Evolutionary conservation across 768 basidiomycete species (phyloP).

Genomic region (Phylloporus rhodoxanthus): DNA sequence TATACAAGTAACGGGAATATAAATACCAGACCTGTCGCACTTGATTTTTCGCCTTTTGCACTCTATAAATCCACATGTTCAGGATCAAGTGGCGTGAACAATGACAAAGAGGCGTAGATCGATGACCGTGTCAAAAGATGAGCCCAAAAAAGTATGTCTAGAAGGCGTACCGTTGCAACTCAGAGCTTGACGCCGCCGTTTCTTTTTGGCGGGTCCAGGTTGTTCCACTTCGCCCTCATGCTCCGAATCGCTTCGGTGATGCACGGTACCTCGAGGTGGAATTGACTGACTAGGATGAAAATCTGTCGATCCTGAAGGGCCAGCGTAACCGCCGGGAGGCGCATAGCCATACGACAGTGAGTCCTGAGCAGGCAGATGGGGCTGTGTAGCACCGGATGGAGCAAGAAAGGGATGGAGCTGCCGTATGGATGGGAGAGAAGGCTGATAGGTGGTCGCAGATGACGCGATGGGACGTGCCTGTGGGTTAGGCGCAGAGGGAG

Average conservation of each 20-base stretch:
- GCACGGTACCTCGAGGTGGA: slow-evolving; percentile 18
- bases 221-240: slow-evolving; percentile 46
- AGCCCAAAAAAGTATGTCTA: slow-evolving; percentile 13
- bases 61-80: slow-evolving; percentile 39
- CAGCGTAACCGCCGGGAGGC: slow-evolving; percentile 16
- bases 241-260: slow-evolving; percentile 48
- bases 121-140: slow-evolving; percentile 13
- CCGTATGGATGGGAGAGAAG: slow-evolving; percentile 57
- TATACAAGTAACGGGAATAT: slow-evolving; percentile 6
- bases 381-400: slow-evolving; percentile 36
- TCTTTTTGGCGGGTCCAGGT: slow-evolving; percentile 71
- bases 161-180: slow-evolving; percentile 71
- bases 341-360: slow-evolving; percentile 26
- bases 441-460: slow-evolving; percentile 21
- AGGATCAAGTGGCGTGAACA: slow-evolving; percentile 1
- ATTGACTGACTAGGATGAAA: slow-evolving; percentile 19
- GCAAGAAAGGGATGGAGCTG: slow-evolving; percentile 62
- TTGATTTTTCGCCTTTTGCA: slow-evolving; percentile 86
- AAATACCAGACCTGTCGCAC: slow-evolving; percentile 64
- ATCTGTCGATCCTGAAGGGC: slow-evolving; percentile 26
- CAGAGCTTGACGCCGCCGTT: slow-evolving; percentile 72
- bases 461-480: slow-evolving; percentile 26
- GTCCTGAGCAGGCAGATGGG: slow-evolving; percentile 25
- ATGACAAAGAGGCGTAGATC: slow-evolving; percentile 3
- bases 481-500: slow-evolving; percentile 22